Conservation (phyloP, 108 stramenopile genomes). For the Cyclotella cryptica region DNA sequence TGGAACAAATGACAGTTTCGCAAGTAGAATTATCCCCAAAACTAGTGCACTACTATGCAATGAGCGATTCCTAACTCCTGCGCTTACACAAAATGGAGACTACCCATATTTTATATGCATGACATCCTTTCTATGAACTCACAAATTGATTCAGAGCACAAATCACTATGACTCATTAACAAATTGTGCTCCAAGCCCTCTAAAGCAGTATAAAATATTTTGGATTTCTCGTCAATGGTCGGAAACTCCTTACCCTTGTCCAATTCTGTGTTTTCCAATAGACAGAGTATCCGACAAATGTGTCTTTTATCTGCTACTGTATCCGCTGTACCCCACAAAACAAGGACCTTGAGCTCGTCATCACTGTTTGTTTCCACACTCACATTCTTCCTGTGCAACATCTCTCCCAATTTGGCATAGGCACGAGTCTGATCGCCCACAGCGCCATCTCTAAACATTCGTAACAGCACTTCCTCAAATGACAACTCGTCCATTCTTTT, state of each 20-base stretch:
- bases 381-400: not conserved
- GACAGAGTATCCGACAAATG: conserved; percentile 4
- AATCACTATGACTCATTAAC: no score
- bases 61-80: no score
- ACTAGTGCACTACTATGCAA: no score
- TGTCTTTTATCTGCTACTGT: conserved; percentile 13
- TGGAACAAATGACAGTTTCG: not conserved
- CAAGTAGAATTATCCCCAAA: no score
- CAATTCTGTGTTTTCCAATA: not conserved
- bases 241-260: no score
- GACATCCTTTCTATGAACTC: no score
- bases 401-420: conserved; percentile 11
- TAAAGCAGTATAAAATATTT: no score
- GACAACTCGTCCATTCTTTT: conserved; percentile 2
- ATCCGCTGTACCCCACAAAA: conserved; percentile 17
- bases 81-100: no score
- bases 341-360: conserved; percentile 4
- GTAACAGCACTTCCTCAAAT: conserved; percentile 18
- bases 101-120: no score
- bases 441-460: conserved; percentile 30
- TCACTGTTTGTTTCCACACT: not conserved
- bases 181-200: no score
- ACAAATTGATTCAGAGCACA: no score
- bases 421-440: conserved; percentile 17
- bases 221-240: no score